Evolutionary conservation across 169 alveolate species (phyloP).

Genomic region (Besnoitia besnoiti): DNA sequence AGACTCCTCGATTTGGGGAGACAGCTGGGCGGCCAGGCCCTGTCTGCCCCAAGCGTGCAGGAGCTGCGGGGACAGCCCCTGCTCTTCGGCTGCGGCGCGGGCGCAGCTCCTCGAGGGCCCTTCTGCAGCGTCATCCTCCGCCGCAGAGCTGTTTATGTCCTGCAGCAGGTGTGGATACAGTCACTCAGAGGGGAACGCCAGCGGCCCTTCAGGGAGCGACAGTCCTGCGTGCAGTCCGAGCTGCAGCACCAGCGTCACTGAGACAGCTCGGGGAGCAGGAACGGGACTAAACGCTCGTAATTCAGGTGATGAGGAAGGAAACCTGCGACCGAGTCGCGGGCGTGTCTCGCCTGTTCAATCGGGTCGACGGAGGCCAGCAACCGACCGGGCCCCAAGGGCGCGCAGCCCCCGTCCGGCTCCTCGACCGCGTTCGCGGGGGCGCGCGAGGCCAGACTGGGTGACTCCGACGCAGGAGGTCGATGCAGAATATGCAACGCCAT

Average conservation of each 20-base stretch:
- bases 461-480: not conserved
- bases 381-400: too few relatives aligned
- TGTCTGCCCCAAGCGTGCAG: not conserved
- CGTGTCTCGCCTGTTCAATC: too few relatives aligned
- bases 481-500: not conserved
- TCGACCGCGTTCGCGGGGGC: not conserved
- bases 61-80: not conserved
- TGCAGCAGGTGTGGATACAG: not conserved
- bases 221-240: not conserved
- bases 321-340: too few relatives aligned
- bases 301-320: too few relatives aligned
- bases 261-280: not conserved
- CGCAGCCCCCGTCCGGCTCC: not conserved
- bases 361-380: too few relatives aligned
- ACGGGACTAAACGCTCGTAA: too few relatives aligned
- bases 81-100: not conserved
- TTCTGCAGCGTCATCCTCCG: not conserved
- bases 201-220: not conserved
- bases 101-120: not conserved
- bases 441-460: not conserved
- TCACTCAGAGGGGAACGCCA: not conserved
- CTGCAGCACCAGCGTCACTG: not conserved
- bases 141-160: not conserved
- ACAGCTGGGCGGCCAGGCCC: not conserved
- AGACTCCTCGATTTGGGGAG: not conserved